Evolutionary conservation across 345 rosid genomes (phyloP).

Genomic region (Fremontodendron californicum): DNA sequence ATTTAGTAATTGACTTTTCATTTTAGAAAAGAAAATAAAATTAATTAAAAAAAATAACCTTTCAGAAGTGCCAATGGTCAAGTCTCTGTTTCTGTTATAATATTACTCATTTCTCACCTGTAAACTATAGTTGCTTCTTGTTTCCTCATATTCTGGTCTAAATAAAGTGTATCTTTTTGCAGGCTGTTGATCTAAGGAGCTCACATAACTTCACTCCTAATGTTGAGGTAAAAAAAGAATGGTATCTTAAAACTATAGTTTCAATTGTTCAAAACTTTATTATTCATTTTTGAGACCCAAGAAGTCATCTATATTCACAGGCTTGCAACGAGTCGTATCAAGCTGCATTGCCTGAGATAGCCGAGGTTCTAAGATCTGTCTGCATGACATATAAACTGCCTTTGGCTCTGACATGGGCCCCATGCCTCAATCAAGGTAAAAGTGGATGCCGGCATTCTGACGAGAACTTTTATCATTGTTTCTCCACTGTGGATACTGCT

Average conservation of each 20-base stretch:
- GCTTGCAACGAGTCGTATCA: constrained; percentile 44
- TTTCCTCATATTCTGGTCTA: constrained; percentile 20
- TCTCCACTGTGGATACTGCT: constrained; percentile 67
- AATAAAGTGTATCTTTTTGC: constrained; percentile 29
- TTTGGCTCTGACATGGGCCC: constrained; percentile 83
- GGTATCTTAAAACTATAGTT: constrained; percentile 9
- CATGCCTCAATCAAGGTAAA: constrained; percentile 58
- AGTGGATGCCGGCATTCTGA: constrained; percentile 64
- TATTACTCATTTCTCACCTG: constrained; percentile 15
- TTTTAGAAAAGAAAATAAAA: background rate
- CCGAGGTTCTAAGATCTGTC: constrained; percentile 48
- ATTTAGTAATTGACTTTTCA: constrained; percentile 8
- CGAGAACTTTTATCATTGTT: constrained; percentile 51
- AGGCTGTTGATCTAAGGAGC: constrained; percentile 82
- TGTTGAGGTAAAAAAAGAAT: constrained; percentile 44
- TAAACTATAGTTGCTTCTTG: constrained; percentile 4
- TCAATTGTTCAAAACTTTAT: constrained; percentile 10
- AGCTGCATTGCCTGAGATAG: constrained; percentile 53
- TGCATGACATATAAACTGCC: constrained; percentile 61
- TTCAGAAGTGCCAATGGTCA: constrained; percentile 28
- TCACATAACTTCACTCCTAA: constrained; percentile 47
- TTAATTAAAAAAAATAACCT: constrained; percentile 20
- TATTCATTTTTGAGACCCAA: constrained; percentile 24
- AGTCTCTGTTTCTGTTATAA: constrained; percentile 5
- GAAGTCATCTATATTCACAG: constrained; percentile 40